Percentiles rank a stretch among this genome's conserved stretches.
phyloP scores from a whole-genome alignment of 768 basidiomycete genomes.

The Rhodotorula babjevae region DNA sequence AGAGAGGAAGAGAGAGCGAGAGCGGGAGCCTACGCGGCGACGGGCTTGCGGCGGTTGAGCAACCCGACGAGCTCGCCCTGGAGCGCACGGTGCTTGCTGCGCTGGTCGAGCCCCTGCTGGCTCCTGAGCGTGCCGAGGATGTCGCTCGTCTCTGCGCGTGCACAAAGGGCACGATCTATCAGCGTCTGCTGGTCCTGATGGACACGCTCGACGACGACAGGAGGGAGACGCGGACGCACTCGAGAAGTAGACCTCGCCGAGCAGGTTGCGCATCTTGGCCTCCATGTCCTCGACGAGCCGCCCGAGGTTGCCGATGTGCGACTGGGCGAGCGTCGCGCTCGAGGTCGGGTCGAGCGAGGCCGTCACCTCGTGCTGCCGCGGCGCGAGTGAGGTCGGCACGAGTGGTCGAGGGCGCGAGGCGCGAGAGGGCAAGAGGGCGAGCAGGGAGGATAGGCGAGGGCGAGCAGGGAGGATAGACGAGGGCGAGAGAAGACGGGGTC shows the following conservation, averaged over 20 bases:
- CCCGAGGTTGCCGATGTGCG: slow-evolving; percentile 91
- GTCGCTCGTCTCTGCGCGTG: slow-evolving; percentile 81
- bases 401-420: slow-evolving; percentile 52
- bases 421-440: background rate
- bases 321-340: slow-evolving; percentile 45
- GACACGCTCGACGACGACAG: background rate
- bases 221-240: background rate
- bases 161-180: too few species aligned
- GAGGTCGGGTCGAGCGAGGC: slow-evolving; percentile 43
- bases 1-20: background rate
- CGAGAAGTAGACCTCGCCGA: slow-evolving; percentile 55
- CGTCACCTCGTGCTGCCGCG: slow-evolving; percentile 50
- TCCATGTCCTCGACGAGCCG: slow-evolving; percentile 98
- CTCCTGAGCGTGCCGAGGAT: slow-evolving; percentile 88
- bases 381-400: slow-evolving; percentile 52
- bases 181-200: too few species aligned
- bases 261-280: slow-evolving; percentile 92
- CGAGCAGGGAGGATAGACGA: too few species aligned
- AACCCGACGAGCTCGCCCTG: slow-evolving; percentile 68
- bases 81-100: slow-evolving; percentile 71
- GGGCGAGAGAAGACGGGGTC: too few species aligned
- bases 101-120: slow-evolving; percentile 75
- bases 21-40: background rate
- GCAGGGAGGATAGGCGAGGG: too few species aligned
- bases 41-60: slow-evolving; percentile 23